Evolutionary conservation across 805 yeast species (phyloP), one percentile per base, ranked within the genome.

Genomic region (Nakazawaea pomicola): DNA sequence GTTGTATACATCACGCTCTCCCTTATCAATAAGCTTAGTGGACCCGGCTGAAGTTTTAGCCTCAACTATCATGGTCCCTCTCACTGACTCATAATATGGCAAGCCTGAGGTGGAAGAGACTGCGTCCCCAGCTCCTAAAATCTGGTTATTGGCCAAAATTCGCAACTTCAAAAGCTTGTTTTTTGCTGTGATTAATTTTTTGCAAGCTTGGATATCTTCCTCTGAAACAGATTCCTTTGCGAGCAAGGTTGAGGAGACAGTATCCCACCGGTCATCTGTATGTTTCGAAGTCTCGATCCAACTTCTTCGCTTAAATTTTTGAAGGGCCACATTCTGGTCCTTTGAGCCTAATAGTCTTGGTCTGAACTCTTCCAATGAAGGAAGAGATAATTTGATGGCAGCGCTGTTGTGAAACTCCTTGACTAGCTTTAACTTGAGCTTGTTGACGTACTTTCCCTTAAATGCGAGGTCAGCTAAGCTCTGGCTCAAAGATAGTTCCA

Each of bases 141-240:
- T 37, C 17, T 30, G 34, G 15, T 30, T 37, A 21, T 37, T 29
- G 29, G 40, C 40, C 20, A 37, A 15, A 8, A 37, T 29, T 37
- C 30, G 40, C 16, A 37, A 23, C 16, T 37, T 37, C 16, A 24
- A 11, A 19, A 37, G 3, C 20, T 29, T 28, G 15, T 29, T 29
- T 15, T 16, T 15, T 8, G 29, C 5, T 10, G 29, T 16, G 24
- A 37, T 23, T 16, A 37, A 11, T 30, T 27, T 36, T 36, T 29
- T 28, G 10, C 27, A 18, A 15, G 14, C 14, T n/a, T 18, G 19
- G 12, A 36, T 36, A 10, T 7, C 25, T 19, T 11, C 25, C 25
- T 12, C 11, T 2, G 39, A 19, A 12, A 28, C 28, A 15, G 36
- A 21, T 5, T 33, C 19, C 17, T 12, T 36, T n/a, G 14, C 27